Base-by-base conservation (phyloP, 2,329 filamentous ascomycete species). In the Alternaria conjuncta region DNA sequence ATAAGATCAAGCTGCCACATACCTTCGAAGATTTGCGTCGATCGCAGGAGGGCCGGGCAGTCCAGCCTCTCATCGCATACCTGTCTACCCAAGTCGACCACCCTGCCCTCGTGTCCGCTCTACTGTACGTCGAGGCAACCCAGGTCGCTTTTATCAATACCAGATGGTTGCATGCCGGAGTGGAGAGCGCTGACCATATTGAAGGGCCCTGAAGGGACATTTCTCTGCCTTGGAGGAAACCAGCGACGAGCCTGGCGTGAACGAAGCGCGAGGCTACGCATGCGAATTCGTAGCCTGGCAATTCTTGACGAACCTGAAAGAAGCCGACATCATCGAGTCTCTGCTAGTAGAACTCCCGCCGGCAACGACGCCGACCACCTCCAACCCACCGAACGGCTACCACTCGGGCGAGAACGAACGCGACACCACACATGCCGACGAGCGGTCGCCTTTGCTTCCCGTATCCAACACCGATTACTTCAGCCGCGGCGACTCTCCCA, bases 211-310 rank as follows among this genome's bases (percentile, higher is more conserved):
- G 28, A 92, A 91, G 75, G 92, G 90, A 84, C 91, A 94, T 74
- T 95, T 90, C 64, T 82, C 86, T 23, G 85, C 87, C 12, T 82
- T 85, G 32, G 90, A 91, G 65, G 76, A 78, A 51, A 84, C 84
- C 51, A 84, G 86, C 54, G 83, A 85, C 55, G 86, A 91, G 61
- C 87, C 88, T 63, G 88, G 89, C 5, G 81, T 94, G 30, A 88
- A 89, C 61, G 87, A 91, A 61, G 87, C 90, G 13, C 86, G 92
- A 57, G 90, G 90, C 20, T 87, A 88, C 74, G 91, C 90, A 26
- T 94, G 92, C 74, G 92, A 95, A 81, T 91, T 93, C 65, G 90
- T 93, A 13, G 92, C 92, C 41, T 94, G 91, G 90, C 87, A 92
- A 43, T 93, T 93, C 70, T 83, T 94, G 36, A 88, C 88, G 15